Conservation (phyloP, 2,329 filamentous ascomycete genomes). For the Colletotrichum godetiae region DNA sequence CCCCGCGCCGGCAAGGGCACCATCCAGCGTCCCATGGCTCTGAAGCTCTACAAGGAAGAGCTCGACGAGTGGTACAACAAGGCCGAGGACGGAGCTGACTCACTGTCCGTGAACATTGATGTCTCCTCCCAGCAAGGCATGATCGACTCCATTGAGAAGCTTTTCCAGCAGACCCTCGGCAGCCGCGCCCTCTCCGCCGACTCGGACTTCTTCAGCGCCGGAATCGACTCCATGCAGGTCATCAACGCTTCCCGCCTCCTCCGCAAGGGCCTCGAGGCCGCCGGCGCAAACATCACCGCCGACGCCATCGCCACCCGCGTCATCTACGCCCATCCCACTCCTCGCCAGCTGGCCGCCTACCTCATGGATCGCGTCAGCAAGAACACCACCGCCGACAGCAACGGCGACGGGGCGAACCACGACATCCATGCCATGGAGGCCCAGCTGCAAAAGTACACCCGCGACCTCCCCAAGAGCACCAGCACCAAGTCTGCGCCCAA, state of each 20-base stretch:
- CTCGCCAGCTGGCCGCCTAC: slow-evolving; percentile 47
- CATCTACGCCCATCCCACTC: slow-evolving; percentile 53
- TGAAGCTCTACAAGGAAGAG: slow-evolving; percentile 55
- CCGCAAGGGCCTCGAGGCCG: slow-evolving; percentile 44
- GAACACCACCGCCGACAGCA: slow-evolving; percentile 32
- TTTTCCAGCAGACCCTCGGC: slow-evolving; percentile 37
- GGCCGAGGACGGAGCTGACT: slow-evolving; percentile 50
- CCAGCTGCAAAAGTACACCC: slow-evolving; percentile 49
- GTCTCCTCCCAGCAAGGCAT: slow-evolving; percentile 39
- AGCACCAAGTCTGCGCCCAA: slow-evolving; percentile 42
- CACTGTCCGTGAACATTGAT: slow-evolving; percentile 56
- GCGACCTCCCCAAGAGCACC: slow-evolving; percentile 40
- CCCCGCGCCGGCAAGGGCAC: slow-evolving; percentile 58
- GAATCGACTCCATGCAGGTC: slow-evolving; percentile 54
- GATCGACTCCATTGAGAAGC: slow-evolving; percentile 39
- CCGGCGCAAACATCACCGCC: slow-evolving; percentile 46
- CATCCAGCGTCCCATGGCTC: slow-evolving; percentile 51
- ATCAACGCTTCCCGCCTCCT: slow-evolving; percentile 50
- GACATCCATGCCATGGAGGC: slow-evolving; percentile 46
- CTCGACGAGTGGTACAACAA: slow-evolving; percentile 54
- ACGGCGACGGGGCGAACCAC: slow-evolving; percentile 26
- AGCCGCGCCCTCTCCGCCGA: slow-evolving; percentile 38
- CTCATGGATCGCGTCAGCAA: slow-evolving; percentile 39
- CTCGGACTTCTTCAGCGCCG: slow-evolving; percentile 51
- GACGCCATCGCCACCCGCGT: slow-evolving; percentile 49